These are phyloP conservation scores for Salix suchowensis DNA, from an alignment of 345 rosid genomes.

Conservation along the genomic window DNA sequence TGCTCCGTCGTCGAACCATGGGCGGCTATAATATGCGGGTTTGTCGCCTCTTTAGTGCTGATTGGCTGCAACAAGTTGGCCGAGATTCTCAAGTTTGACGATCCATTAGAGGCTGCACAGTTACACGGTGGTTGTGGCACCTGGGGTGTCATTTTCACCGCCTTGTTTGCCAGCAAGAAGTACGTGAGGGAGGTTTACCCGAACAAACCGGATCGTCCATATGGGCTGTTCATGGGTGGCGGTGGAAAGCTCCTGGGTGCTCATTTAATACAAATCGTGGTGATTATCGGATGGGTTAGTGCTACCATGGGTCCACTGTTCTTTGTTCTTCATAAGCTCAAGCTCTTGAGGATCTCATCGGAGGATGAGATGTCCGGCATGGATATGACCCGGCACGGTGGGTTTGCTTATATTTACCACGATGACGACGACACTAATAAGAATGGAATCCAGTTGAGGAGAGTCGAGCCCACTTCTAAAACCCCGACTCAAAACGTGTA, in stretches of 20 bases:
- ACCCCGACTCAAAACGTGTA: conserved; percentile 28
- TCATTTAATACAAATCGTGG: conserved; percentile 64
- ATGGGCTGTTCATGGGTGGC: conserved; percentile 87
- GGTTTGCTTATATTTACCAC: conserved; percentile 73
- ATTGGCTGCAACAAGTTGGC: conserved; percentile 76
- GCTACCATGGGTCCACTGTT: conserved; percentile 83
- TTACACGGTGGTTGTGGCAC: conserved; percentile 92
- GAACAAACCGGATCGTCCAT: conserved; percentile 24
- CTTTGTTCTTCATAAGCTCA: conserved; percentile 44
- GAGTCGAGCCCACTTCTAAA: conserved; percentile 29
- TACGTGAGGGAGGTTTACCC: conserved; percentile 56
- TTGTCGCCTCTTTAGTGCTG: conserved; percentile 62
- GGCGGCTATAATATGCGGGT: conserved; percentile 90
- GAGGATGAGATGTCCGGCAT: conserved; percentile 80
- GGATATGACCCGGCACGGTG: conserved; percentile 87
- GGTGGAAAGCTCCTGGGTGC: conserved; percentile 79
- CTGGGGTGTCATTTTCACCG: conserved; percentile 83
- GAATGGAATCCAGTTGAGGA: conserved; percentile 35
- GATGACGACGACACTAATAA: conserved; percentile 47
- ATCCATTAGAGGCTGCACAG: conserved; percentile 81
- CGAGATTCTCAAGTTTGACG: conserved; percentile 51
- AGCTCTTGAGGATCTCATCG: conserved; percentile 62
- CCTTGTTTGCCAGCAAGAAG: conserved; percentile 57
- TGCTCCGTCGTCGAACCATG: conserved; percentile 91
- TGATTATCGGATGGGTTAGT: conserved; percentile 73